Percentiles rank a stretch among this genome's conserved stretches.
phyloP scores from a whole-genome alignment of 2,329 filamentous ascomycete genomes.

The Tolypocladium amazonense region DNA sequence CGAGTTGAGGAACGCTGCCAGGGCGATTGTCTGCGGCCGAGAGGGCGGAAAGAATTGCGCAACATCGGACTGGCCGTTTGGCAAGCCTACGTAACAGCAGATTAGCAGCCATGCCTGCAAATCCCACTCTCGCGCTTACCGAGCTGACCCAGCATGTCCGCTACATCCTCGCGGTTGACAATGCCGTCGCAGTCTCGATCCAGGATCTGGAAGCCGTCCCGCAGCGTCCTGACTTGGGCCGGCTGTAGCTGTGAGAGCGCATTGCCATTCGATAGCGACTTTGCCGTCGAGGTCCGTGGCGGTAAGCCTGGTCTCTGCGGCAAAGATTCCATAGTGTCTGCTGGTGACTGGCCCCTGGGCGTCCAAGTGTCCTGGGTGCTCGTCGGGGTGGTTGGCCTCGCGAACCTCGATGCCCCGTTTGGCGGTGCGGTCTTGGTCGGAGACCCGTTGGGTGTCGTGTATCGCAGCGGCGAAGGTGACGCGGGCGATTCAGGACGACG shows the following conservation, averaged over 20 bases:
- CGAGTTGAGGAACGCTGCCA: constrained; percentile 77
- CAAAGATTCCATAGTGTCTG: constrained; percentile 23
- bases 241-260: constrained; percentile 66
- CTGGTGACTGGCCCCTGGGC: constrained; percentile 18
- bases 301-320: constrained; percentile 22
- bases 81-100: constrained; percentile 48
- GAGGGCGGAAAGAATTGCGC: constrained; percentile 72
- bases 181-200: constrained; percentile 80
- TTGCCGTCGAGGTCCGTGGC: constrained; percentile 17
- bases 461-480: constrained; percentile 54
- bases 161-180: constrained; percentile 73
- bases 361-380: constrained; percentile 26
- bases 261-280: constrained; percentile 33
- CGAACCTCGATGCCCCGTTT: constrained; percentile 18
- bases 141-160: constrained; percentile 77
- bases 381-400: constrained; percentile 30
- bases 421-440: constrained; percentile 35
- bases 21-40: constrained; percentile 60
- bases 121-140: constrained; percentile 35
- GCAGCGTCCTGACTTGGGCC: constrained; percentile 73
- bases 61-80: constrained; percentile 60
- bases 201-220: constrained; percentile 88
- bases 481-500: constrained; percentile 50
- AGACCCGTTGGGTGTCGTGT: constrained; percentile 53
- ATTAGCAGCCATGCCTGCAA: constrained; percentile 1